phyloP scores from a whole-genome alignment of 192 early-diverging fungal genomes.

The Jimgerdemannia flammicorona region DNA sequence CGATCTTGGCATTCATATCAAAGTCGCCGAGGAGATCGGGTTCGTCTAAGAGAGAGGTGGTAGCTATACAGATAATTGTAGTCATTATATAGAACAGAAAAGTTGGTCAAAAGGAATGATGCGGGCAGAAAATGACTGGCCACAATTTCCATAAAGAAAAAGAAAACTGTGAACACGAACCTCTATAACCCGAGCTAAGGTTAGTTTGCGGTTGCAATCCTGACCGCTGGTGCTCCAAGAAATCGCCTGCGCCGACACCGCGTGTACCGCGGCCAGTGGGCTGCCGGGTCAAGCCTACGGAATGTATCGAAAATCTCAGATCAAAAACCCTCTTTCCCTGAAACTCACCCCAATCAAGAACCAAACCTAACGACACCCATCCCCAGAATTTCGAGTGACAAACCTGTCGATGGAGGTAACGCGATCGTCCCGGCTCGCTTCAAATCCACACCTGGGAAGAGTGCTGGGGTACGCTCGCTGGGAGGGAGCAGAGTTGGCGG shows the following conservation, averaged over 20 bases:
- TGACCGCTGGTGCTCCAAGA: neutral
- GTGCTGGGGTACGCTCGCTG: conserved; percentile 22
- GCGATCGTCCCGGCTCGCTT: neutral
- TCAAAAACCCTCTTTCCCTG: neutral
- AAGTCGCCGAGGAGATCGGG: conserved; percentile 32
- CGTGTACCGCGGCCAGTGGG: neutral
- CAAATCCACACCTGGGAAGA: neutral
- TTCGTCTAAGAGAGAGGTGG: conserved; percentile 20
- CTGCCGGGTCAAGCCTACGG: neutral
- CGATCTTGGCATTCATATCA: conserved; percentile 45
- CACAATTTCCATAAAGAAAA: too few relatives aligned
- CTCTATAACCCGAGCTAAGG: neutral
- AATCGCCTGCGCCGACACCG: neutral
- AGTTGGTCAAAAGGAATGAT: neutral
- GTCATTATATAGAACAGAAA: neutral
- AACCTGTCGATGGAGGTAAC: neutral
- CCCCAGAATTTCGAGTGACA: neutral
- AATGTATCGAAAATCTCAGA: neutral
- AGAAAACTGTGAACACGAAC: neutral
- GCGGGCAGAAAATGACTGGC: neutral
- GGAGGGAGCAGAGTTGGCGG: conserved; percentile 59
- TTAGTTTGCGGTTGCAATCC: neutral
- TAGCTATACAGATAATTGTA: neutral
- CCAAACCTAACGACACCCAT: neutral
- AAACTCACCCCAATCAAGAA: neutral